Percentiles rank a stretch among this genome's conserved stretches.
Evolutionary conservation across 164 flowering plant species (phyloP).

Genomic region (Magnolia sinica): DNA sequence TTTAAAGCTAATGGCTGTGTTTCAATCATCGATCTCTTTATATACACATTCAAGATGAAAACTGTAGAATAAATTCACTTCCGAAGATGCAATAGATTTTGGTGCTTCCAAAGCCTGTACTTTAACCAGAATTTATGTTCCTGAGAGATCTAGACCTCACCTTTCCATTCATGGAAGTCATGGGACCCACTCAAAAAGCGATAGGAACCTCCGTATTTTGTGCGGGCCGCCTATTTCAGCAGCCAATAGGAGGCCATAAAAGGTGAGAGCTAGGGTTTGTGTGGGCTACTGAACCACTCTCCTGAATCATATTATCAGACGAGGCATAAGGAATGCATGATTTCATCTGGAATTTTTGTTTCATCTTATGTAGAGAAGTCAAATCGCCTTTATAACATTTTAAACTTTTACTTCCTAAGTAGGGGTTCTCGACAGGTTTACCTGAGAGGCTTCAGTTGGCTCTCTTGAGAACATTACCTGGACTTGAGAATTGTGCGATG

Average conservation of each 20-base stretch:
- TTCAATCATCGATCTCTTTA: neutral
- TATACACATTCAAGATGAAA: neutral
- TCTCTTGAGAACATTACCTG: constrained; percentile 85
- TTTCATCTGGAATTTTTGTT: neutral
- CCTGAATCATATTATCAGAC: neutral
- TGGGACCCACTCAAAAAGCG: neutral
- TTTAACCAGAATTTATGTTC: no score
- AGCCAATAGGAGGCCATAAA: neutral
- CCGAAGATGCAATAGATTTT: neutral
- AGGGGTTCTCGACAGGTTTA: constrained; percentile 98
- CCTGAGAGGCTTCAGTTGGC: constrained; percentile 93
- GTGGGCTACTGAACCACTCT: neutral
- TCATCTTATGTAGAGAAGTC: neutral
- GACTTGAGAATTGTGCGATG: constrained; percentile 96
- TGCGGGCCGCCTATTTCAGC: neutral
- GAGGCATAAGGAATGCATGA: neutral
- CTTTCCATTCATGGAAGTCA: neutral
- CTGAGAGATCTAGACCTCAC: neutral
- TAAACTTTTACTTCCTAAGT: constrained; percentile 15
- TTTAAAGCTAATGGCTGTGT: no score
- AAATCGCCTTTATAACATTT: neutral
- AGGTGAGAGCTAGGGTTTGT: neutral
- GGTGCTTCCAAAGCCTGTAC: neutral
- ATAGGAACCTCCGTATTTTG: neutral
- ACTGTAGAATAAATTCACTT: neutral